Base-by-base conservation (phyloP, 169 alveolate genomes). In the Eimeria praecox region DNA sequence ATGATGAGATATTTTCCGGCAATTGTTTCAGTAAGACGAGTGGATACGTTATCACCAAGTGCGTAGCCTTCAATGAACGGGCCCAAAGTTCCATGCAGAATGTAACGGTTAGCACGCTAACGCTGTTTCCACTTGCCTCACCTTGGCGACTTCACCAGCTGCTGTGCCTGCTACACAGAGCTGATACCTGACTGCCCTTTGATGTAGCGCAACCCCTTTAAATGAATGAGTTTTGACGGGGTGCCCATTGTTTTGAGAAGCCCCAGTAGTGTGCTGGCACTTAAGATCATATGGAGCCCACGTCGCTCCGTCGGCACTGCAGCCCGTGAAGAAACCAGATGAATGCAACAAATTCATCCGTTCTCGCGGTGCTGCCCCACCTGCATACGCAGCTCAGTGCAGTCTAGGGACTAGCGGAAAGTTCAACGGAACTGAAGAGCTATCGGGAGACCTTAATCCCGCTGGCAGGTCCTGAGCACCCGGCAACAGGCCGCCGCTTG, bases 1-100 rank as follows among this genome's bases (percentile, higher is more conserved):
- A 62, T 8, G 40, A 87, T 71, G 93, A 87, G 62, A n/a, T 56
- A 59, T 49, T 87, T 87, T 49, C 83, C 93, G 27, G 93, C 93
- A 0, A 59, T 87, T n/a, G 62, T 87, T 20, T 87, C 93, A n/a
- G 93, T 87, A 87, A 87, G 93, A 49, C 22, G 91, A 4, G 24
- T 30, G 33, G 33, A 54, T 83, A 40, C 69, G 5, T 27, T n/a
- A 24, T 18, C 1, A 42, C 59, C 59, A 46, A 46, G 9, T 30
- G 89, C 38, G 30, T n/a, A 52, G 52, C 54, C 35, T 3, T 54
- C 30, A n/a, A 3, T 83, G 73, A 22, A 83, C 18, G 91, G 35
- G 49, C 24, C 54, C 10, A 52, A 1, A 83, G 91, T 54, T 83
- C 14, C 91, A 83, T n/a, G 91, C 91, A 52, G 91, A 83, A 12